These are phyloP conservation scores for Xylariaceae sp. DNA, from an alignment of 2,329 filamentous ascomycete species.

Conservation along the genomic window DNA sequence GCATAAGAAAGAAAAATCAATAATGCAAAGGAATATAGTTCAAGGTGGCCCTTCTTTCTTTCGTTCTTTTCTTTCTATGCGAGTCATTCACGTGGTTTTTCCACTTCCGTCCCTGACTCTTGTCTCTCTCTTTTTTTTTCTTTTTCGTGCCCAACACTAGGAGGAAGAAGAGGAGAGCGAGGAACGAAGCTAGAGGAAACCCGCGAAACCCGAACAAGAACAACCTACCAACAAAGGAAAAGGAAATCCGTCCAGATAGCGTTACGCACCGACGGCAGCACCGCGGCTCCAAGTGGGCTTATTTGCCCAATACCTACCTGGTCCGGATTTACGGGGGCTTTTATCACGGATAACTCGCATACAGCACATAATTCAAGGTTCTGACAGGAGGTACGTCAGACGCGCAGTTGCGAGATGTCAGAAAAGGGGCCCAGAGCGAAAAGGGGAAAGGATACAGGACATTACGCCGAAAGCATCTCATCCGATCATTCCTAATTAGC, in stretches of 20 bases:
- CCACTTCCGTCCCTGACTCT: too few relatives aligned
- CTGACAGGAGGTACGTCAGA: not conserved
- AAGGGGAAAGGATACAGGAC: not conserved
- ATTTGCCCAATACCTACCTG: not conserved
- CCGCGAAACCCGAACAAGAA: too few relatives aligned
- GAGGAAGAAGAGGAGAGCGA: too few relatives aligned
- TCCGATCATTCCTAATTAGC: not conserved
- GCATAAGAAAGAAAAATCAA: not conserved
- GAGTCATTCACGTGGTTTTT: not conserved
- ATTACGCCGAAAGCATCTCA: not conserved
- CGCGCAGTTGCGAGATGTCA: not conserved
- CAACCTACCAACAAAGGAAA: not conserved
- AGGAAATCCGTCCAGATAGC: not conserved
- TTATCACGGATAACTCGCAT: too few relatives aligned
- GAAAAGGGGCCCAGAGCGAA: not conserved
- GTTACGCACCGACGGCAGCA: constrained; percentile 1
- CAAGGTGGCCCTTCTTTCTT: not conserved
- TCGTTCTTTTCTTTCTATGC: not conserved
- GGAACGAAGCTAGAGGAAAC: too few relatives aligned
- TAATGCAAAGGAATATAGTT: not conserved
- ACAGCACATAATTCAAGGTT: not conserved
- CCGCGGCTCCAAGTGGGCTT: not conserved
- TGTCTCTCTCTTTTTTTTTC: too few relatives aligned
- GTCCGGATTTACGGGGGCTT: not conserved
- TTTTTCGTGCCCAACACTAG: too few relatives aligned